phyloP scores from a whole-genome alignment of 371 early-diverging fungal species.

The Mucor mucedo region DNA sequence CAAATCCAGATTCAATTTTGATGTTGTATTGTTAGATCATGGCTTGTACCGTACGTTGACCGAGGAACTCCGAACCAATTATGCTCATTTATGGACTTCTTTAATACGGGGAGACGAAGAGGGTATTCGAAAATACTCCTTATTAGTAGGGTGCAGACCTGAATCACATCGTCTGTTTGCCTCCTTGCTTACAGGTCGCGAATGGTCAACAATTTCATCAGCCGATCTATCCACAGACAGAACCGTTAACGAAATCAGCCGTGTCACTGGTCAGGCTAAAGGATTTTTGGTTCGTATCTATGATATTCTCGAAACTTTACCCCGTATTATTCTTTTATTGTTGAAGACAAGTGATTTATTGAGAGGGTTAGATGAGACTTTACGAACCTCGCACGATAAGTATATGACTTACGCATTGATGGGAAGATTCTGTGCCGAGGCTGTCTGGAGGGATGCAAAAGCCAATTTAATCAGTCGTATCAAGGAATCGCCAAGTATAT shows the following conservation, averaged over 20 bases:
- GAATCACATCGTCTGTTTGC: constrained; percentile 86
- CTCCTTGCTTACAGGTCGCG: constrained; percentile 84
- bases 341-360: constrained; percentile 93
- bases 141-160: constrained; percentile 66
- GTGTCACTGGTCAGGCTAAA: constrained; percentile 45
- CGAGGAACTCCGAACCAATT: constrained; percentile 74
- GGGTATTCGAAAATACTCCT: constrained; percentile 64
- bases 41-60: constrained; percentile 87
- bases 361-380: constrained; percentile 62
- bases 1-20: constrained; percentile 74
- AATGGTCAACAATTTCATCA: constrained; percentile 72
- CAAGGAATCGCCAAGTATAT: constrained; percentile 24
- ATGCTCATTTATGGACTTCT: constrained; percentile 89
- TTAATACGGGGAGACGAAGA: constrained; percentile 80
- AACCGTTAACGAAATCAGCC: constrained; percentile 51
- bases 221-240: constrained; percentile 43
- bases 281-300: constrained; percentile 79
- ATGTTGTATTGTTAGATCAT: constrained; percentile 91
- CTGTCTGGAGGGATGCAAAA: constrained; percentile 51
- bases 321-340: constrained; percentile 80
- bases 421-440: constrained; percentile 63
- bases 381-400: constrained; percentile 41
- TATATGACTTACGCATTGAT: constrained; percentile 61
- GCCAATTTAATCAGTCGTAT: constrained; percentile 31
- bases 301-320: constrained; percentile 79